Evolutionary conservation across 1,284 basidiomycete genomes (phyloP).

Genomic region (Ceratobasidium sp.): DNA sequence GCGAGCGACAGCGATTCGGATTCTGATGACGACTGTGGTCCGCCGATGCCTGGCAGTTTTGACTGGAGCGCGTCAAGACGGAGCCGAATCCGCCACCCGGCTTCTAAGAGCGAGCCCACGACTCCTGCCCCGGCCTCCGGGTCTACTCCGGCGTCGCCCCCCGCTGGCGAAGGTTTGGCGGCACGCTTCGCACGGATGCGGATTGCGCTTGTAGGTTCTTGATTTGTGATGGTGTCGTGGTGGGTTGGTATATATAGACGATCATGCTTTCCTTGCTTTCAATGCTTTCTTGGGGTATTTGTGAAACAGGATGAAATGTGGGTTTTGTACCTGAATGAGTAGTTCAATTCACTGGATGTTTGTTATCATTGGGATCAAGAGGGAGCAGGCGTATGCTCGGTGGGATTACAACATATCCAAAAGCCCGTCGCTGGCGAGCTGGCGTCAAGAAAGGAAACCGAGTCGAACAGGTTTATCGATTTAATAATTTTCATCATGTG

Average conservation of each 20-base stretch:
- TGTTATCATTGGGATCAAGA: background rate
- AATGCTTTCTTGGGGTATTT: slow-evolving; percentile 5
- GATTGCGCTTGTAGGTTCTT: slow-evolving; percentile 31
- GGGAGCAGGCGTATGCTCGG: background rate
- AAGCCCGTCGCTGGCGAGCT: too few relatives aligned
- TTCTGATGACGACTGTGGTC: background rate
- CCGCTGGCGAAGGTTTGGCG: slow-evolving; percentile 13
- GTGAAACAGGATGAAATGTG: background rate
- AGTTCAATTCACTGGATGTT: background rate
- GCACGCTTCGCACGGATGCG: slow-evolving; percentile 25
- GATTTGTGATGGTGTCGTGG: background rate
- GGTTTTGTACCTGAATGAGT: background rate
- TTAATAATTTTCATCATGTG: background rate
- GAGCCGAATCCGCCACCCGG: slow-evolving; percentile 13
- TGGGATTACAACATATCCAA: background rate
- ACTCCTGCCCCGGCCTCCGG: background rate
- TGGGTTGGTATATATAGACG: slow-evolving; percentile 1
- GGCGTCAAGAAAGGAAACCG: too few relatives aligned
- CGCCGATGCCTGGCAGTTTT: slow-evolving; percentile 29
- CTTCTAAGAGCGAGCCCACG: background rate
- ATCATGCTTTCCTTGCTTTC: background rate
- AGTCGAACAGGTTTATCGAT: too few relatives aligned
- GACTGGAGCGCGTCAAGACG: slow-evolving; percentile 28
- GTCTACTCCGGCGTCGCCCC: background rate
- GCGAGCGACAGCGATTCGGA: slow-evolving; percentile 15